These are phyloP conservation scores for Quercus ilex DNA, from an alignment of 306 rosid genomes.

Conservation along the genomic window DNA sequence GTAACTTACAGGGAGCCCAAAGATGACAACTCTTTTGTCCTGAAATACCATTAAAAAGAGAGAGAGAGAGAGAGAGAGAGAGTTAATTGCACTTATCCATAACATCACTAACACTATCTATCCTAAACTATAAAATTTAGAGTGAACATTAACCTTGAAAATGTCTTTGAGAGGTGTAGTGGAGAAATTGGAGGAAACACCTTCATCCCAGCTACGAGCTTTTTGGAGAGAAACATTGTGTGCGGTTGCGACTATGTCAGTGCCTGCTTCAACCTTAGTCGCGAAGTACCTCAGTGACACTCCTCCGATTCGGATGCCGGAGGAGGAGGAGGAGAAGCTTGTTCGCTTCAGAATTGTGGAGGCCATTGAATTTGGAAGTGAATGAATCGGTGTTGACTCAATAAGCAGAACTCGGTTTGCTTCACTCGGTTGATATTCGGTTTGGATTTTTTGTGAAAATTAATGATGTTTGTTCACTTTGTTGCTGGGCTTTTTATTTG, in stretches of 20 bases:
- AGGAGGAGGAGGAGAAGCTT: constrained; percentile 34
- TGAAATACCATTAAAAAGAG: constrained; percentile 27
- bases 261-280: constrained; percentile 54
- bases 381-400: too few relatives aligned
- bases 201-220: constrained; percentile 94
- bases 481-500: accelerated
- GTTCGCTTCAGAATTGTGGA: constrained; percentile 50
- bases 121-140: neutral
- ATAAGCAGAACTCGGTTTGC: too few relatives aligned
- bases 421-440: too few relatives aligned
- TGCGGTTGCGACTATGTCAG: constrained; percentile 68
- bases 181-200: constrained; percentile 78
- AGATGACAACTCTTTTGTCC: constrained; percentile 86
- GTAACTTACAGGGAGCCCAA: constrained; percentile 90
- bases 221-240: constrained; percentile 80
- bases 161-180: constrained; percentile 76
- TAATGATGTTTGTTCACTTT: too few relatives aligned
- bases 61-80: neutral
- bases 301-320: constrained; percentile 26
- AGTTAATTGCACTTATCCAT: too few relatives aligned
- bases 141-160: constrained; percentile 51
- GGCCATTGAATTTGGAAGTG: constrained; percentile 40
- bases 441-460: too few relatives aligned
- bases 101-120: too few relatives aligned
- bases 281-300: constrained; percentile 44